Conservation (phyloP, 371 early-diverging fungal species). For the Mortierella sp. region DNA sequence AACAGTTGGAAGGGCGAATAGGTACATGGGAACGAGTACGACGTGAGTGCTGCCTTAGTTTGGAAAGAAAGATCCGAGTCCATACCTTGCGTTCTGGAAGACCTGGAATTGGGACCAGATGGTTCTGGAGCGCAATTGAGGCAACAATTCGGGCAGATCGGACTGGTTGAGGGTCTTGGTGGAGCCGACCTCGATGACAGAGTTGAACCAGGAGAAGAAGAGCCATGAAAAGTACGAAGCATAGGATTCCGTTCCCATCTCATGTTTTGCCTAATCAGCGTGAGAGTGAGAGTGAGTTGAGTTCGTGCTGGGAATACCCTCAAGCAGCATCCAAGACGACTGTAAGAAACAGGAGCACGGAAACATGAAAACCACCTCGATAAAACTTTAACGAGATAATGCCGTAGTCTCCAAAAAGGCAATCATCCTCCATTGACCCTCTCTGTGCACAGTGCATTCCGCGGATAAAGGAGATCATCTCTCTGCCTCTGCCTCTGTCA, state of each 20-base stretch:
- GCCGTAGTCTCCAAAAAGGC: constrained; percentile 6
- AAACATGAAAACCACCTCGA: neutral
- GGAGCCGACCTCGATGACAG: constrained; percentile 51
- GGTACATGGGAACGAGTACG: neutral
- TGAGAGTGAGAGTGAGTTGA: neutral
- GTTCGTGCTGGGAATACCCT: neutral
- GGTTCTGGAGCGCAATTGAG: constrained; percentile 44
- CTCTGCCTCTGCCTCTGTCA: neutral
- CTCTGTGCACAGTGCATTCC: neutral
- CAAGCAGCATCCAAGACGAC: neutral
- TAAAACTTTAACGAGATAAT: neutral
- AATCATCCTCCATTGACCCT: constrained; percentile 1
- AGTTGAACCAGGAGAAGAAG: constrained; percentile 59
- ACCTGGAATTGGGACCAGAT: constrained; percentile 57
- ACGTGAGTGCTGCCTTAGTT: neutral
- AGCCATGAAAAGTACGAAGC: constrained; percentile 55
- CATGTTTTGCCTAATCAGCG: constrained; percentile 39
- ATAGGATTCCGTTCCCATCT: constrained; percentile 45
- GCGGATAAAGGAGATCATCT: constrained; percentile 12
- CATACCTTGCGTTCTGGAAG: constrained; percentile 33
- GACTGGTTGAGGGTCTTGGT: constrained; percentile 43
- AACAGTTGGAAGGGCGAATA: neutral
- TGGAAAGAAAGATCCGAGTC: neutral
- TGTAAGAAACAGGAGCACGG: neutral
- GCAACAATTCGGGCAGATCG: constrained; percentile 56